Base-by-base conservation (phyloP, 108 stramenopile species). In the Skeletonema potamos region DNA sequence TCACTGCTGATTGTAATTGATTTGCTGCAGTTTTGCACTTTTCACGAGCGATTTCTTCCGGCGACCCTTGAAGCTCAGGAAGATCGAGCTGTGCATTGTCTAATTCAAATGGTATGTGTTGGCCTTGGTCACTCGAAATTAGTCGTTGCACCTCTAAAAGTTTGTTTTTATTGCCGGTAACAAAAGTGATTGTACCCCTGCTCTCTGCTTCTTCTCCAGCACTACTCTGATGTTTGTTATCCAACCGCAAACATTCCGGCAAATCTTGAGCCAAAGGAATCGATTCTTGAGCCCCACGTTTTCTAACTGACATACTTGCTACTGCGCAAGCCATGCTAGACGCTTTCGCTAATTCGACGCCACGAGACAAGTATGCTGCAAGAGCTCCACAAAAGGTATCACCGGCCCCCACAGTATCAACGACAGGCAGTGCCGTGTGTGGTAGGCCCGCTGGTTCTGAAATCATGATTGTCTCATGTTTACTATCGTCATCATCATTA, bases 111-210 rank as follows among this genome's bases (percentile, higher is more conserved):
- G 70, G 65, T 18, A 83, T 6, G 17, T 56, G 30, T 1, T 34
- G 17, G 9, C n/a, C 13, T 37, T 51, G 60, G n/a, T 63, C 72
- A 27, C 66, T 64, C 1, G 39, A 72, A 13, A 93, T 54, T 34
- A 93, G 87, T 17, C 82, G 56, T 6, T 77, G 57, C 22, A 96
- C 93, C 82, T 97, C 96, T 36, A 89, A 89, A 13, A 96, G 79
- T 72, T 98, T 98, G 68, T 94, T 96, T 60, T 89, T 87, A 73
- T 97, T 98, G 12, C 96, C 97, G 18, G 97, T 98, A 18, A 98
- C 96, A 77, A 98, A 98, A 7, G 87, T 85, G 26, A 87, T 82
- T 58, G 55, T 70, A 27, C 36, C 37, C 22, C 44, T 64, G 6
- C 30, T 36, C 2, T 41, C 58, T 41, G 61, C 32, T 33, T 67